These are phyloP conservation scores for Ilex asprella DNA, from an alignment of 257 asterid genomes.

Conservation along the genomic window DNA sequence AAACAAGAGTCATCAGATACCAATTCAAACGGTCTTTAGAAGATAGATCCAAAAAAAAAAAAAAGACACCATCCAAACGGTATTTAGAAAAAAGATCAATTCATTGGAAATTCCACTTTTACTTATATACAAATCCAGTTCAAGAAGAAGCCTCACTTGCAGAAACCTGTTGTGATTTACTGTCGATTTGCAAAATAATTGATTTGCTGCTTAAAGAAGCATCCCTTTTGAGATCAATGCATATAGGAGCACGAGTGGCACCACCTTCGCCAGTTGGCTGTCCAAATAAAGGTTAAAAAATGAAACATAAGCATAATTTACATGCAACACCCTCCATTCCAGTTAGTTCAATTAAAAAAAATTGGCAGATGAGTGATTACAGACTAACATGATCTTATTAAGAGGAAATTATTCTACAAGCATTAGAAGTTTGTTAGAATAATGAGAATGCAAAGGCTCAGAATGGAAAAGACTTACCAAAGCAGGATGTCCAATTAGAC, in stretches of 20 bases:
- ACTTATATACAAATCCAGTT: constrained; percentile 10
- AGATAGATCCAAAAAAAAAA: background rate
- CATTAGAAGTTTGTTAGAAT: no score
- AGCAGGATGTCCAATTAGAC: constrained; percentile 24
- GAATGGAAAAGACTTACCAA: constrained; percentile 11
- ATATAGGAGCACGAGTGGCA: constrained; percentile 70
- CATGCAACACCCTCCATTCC: no score
- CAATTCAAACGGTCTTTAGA: constrained; percentile 3
- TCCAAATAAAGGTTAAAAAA: constrained; percentile 2
- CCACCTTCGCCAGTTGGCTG: constrained; percentile 91
- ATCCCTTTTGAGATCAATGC: constrained; percentile 52
- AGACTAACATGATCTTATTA: no score
- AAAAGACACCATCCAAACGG: background rate
- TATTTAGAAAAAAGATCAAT: constrained; percentile 7
- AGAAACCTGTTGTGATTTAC: constrained; percentile 58
- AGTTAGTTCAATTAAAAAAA: no score
- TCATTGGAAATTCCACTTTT: constrained; percentile 11
- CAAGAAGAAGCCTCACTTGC: constrained; percentile 46
- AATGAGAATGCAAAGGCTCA: no score
- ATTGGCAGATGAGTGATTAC: no score
- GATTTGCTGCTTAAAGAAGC: constrained; percentile 60
- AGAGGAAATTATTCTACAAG: no score
- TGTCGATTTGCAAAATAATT: constrained; percentile 49
- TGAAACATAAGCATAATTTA: background rate
- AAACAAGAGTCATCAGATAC: constrained; percentile 8